Evolutionary conservation across 1,284 basidiomycete genomes (phyloP).

Genomic region (Leccinum griseonigrum): DNA sequence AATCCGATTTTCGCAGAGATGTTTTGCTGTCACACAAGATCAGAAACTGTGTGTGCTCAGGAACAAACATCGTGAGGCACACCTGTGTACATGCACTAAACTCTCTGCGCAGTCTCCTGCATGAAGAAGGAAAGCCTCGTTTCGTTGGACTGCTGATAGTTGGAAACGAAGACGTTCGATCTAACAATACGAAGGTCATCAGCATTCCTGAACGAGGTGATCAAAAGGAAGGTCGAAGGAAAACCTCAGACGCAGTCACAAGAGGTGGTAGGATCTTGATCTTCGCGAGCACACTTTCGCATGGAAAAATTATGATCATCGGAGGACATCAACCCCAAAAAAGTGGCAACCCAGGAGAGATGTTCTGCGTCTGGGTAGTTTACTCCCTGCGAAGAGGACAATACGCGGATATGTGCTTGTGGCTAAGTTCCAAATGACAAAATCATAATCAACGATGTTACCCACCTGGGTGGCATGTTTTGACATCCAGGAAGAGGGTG

Average conservation of each 20-base stretch:
- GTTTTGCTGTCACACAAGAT: constrained; percentile 61
- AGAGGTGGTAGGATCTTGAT: constrained; percentile 79
- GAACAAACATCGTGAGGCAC: neutral
- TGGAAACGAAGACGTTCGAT: constrained; percentile 85
- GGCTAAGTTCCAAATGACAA: neutral
- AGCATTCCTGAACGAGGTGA: constrained; percentile 2
- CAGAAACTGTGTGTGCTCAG: neutral
- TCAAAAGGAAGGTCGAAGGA: constrained; percentile 16
- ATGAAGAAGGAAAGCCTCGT: constrained; percentile 92
- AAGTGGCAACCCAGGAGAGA: constrained; percentile 30
- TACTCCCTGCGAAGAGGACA: constrained; percentile 25
- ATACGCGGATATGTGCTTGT: constrained; percentile 12
- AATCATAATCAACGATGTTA: constrained; percentile 8
- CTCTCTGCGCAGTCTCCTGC: constrained; percentile 97
- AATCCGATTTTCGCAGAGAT: constrained; percentile 94
- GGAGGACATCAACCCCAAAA: neutral
- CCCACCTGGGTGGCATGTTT: constrained; percentile 51
- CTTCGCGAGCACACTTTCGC: constrained; percentile 72
- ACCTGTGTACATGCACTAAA: constrained; percentile 87
- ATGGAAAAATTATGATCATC: neutral
- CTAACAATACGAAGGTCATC: constrained; percentile 39
- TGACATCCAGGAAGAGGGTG: constrained; percentile 52
- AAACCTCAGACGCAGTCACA: constrained; percentile 85
- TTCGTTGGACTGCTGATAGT: constrained; percentile 76
- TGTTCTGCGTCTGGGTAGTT: constrained; percentile 36